Base-by-base conservation (phyloP, 2,329 filamentous ascomycete species). In the Epichloe hybrida region DNA sequence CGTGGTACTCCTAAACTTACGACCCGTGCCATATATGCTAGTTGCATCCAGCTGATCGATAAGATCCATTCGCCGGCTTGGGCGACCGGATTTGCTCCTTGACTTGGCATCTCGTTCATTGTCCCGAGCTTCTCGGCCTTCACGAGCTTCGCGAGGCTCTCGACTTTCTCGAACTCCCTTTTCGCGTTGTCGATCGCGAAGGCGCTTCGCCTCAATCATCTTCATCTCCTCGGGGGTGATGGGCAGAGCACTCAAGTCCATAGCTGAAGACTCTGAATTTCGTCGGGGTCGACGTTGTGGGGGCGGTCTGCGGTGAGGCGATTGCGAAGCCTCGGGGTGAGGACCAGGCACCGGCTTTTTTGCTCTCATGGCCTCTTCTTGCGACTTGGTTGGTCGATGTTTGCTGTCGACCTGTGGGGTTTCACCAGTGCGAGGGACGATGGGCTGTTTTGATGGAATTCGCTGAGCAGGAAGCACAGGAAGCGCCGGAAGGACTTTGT, bases 1-100 rank as follows among this genome's bases (percentile, higher is more conserved):
- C 35, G 27, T 43, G 23, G 4, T 8, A 13, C 13, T 12, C 13
- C 31, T 17, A 40, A 46, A 81, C 87, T 70, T 74, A 94, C 88
- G 73, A 69, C 91, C 90, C 60, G 86, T 88, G 52, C 93, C 91
- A 63, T 95, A 96, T 59, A 97, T 94, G 65, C 90, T 90, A 4
- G 90, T 96, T 55, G 93, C 90, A 71, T 97, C 93, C 57, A 98
- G 74, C 66, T 96, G 91, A 70, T 98, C 93, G 61, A 98, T 97
- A 44, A 97, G 79, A 65, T 98, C 93, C 56, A 97, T 68, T 57
- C 74, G 76, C 49, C 72, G 66, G 58, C 68, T 75, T 12, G 69
- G 65, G 46, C 69, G 67, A 52, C 75, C 74, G 11, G 67, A 60
- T 57, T 72, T 73, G 60, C 75, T 72, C 57, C 70, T 75, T 53